Evolutionary conservation across 2,329 filamentous ascomycete species (phyloP).

Genomic region (Trichoderma sp.): DNA sequence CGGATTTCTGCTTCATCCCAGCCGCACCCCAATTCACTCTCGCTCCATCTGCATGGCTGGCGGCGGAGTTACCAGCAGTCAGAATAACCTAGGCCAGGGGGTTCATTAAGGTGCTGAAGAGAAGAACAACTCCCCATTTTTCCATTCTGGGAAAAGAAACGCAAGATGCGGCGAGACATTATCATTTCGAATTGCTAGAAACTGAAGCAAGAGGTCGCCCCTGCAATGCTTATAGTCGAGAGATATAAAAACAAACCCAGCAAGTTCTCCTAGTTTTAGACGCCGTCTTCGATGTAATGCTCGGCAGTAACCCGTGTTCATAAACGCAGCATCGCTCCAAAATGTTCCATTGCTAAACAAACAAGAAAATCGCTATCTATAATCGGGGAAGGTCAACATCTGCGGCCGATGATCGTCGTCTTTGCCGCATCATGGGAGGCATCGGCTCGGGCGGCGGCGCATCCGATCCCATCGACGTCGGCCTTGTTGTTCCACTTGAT

Average conservation of each 20-base stretch:
- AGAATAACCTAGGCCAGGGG: neutral
- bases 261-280: slow-evolving; percentile 4
- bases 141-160: neutral
- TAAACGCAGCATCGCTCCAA: slow-evolving; percentile 4
- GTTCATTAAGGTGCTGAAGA: neutral
- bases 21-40: neutral
- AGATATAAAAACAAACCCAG: neutral
- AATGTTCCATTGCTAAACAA: neutral
- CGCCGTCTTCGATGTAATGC: neutral
- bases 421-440: slow-evolving; percentile 32
- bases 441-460: slow-evolving; percentile 27
- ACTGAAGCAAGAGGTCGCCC: neutral
- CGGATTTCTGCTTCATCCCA: slow-evolving; percentile 2
- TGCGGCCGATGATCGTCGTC: slow-evolving; percentile 37
- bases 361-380: slow-evolving; percentile 23
- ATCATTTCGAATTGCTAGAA: neutral
- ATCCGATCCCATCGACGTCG: slow-evolving; percentile 33
- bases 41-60: neutral
- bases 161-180: neutral
- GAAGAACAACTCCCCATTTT: neutral
- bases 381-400: slow-evolving; percentile 40
- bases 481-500: slow-evolving; percentile 33
- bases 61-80: slow-evolving; percentile 1
- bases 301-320: neutral
- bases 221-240: neutral